A percentile compares a stretch with the other conserved stretches of the same genome.
These are phyloP conservation scores for Holtermannia corniformis DNA, from an alignment of 768 basidiomycete species.

Conservation along the genomic window DNA sequence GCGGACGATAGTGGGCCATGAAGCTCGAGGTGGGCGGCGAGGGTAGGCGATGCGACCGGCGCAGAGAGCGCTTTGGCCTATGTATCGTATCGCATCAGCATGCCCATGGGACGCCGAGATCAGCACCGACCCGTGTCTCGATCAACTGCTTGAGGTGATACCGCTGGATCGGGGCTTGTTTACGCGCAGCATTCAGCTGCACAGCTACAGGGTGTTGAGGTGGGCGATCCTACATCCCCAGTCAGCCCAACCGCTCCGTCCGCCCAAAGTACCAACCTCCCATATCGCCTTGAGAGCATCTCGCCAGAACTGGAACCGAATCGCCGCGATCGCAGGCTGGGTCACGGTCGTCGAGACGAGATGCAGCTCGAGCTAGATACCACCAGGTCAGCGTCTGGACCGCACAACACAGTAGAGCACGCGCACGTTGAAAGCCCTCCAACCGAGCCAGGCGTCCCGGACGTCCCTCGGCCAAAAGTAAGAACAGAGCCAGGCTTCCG, in stretches of 20 bases:
- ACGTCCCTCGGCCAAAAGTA: constrained; percentile 38
- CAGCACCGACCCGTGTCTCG: constrained; percentile 34
- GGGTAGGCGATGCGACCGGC: constrained; percentile 21
- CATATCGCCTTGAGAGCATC: constrained; percentile 33
- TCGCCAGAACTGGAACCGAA: constrained; percentile 41
- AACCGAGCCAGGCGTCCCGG: constrained; percentile 33
- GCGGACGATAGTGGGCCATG: constrained; percentile 31
- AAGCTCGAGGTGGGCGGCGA: constrained; percentile 27
- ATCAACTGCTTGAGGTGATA: constrained; percentile 40
- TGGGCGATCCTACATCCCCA: constrained; percentile 8
- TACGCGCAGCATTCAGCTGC: constrained; percentile 23
- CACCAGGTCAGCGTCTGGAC: neutral
- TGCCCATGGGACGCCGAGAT: constrained; percentile 2
- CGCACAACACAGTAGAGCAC: too few species aligned
- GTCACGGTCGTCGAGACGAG: constrained; percentile 29
- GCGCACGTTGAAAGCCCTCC: constrained; percentile 40
- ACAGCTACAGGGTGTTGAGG: constrained; percentile 39
- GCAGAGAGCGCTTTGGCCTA: constrained; percentile 24
- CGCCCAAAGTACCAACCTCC: constrained; percentile 13
- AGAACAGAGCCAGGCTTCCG: constrained; percentile 34
- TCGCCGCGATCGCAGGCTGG: constrained; percentile 38
- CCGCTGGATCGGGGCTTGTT: constrained; percentile 31
- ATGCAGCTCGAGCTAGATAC: constrained; percentile 35
- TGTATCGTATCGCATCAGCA: neutral
- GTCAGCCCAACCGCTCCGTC: neutral